Evolutionary conservation across 2,329 filamentous ascomycete genomes (phyloP).

Genomic region (Diaporthe batatas): DNA sequence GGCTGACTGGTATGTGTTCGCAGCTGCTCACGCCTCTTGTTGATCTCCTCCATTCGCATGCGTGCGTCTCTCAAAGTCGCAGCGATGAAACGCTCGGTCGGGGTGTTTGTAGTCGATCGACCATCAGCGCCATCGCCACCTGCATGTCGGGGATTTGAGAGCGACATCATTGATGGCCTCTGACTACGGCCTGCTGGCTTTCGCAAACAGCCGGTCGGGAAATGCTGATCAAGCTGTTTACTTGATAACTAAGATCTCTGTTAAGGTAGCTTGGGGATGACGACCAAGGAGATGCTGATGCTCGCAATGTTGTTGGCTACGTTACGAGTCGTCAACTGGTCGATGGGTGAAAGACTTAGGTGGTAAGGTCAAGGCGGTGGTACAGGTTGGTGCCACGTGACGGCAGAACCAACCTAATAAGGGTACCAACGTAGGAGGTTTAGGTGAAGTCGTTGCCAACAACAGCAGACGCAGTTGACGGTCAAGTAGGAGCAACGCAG

Average conservation of each 20-base stretch:
- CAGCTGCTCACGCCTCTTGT: conserved; percentile 6
- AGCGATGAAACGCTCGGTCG: not conserved
- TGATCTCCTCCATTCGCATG: not conserved
- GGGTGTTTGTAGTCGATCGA: not conserved
- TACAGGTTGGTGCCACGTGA: not conserved
- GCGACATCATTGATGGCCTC: not conserved
- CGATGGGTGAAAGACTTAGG: not conserved
- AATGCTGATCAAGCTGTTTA: not conserved
- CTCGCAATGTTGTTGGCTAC: conserved; percentile 4
- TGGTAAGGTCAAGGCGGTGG: not conserved
- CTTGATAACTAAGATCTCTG: not conserved
- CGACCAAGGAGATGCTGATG: not conserved
- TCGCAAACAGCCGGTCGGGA: not conserved
- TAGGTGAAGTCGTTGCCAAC: not conserved
- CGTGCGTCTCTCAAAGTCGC: conserved; percentile 10
- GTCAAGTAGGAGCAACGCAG: not conserved
- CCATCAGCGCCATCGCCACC: too few relatives aligned
- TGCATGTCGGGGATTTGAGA: too few relatives aligned
- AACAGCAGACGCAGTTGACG: not conserved
- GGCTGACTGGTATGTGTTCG: not conserved
- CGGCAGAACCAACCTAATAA: not conserved
- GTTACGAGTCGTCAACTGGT: not conserved
- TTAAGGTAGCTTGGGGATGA: not conserved
- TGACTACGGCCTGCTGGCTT: not conserved
- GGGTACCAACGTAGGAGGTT: too few relatives aligned